Conservation (phyloP, 306 rosid genomes). For the Malus domestica region DNA sequence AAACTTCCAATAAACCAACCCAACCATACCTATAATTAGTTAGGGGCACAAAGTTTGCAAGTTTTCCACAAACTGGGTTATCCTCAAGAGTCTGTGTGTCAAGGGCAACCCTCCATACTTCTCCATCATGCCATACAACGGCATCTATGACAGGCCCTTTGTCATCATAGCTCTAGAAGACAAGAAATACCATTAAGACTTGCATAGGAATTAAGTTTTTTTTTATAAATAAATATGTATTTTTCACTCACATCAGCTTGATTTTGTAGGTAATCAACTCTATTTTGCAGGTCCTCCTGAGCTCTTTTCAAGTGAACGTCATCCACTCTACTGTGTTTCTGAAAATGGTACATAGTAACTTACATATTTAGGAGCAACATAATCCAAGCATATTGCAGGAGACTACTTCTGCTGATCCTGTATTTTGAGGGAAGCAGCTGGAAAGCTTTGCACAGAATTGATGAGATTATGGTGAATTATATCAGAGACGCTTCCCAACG, state of each 20-base stretch:
- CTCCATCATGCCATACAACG: constrained; percentile 97
- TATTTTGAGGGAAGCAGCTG: not conserved
- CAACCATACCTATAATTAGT: constrained; percentile 72
- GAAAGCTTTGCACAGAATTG: not conserved
- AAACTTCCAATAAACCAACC: constrained; percentile 15
- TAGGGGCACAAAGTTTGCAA: constrained; percentile 70
- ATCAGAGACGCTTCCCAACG: not conserved
- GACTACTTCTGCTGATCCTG: not conserved
- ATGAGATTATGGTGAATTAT: not conserved
- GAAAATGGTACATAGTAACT: constrained; percentile 12
- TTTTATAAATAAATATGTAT: not conserved
- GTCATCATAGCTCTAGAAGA: constrained; percentile 73
- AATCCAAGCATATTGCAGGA: constrained; percentile 3
- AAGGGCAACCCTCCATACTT: constrained; percentile 90
- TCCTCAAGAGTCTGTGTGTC: constrained; percentile 89
- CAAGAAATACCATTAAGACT: constrained; percentile 19
- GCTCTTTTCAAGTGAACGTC: constrained; percentile 55
- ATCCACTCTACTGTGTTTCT: constrained; percentile 62
- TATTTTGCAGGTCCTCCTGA: constrained; percentile 77
- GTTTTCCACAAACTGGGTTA: constrained; percentile 64
- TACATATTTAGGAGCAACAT: constrained; percentile 10
- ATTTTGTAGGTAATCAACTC: constrained; percentile 64
- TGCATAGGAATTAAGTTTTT: not conserved
- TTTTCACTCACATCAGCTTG: constrained; percentile 75
- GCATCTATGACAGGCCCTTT: constrained; percentile 88